phyloP scores from a whole-genome alignment of 2,329 filamentous ascomycete species.

The Fusarium multiceps region DNA sequence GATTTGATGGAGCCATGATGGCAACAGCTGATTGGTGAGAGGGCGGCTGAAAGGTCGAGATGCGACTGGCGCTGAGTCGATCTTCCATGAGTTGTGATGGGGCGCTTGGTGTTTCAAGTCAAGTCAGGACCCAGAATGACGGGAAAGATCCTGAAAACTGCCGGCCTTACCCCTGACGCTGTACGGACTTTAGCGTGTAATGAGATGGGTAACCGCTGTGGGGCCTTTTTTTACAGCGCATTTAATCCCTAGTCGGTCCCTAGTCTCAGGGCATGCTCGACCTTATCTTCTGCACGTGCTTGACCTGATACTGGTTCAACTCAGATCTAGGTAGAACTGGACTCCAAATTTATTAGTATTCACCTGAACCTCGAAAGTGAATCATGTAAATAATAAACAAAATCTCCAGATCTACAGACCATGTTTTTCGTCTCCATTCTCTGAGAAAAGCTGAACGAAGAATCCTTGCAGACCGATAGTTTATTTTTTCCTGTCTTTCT shows the following conservation, averaged over 20 bases:
- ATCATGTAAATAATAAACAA: neutral
- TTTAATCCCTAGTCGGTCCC: neutral
- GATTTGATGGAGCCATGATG: conserved; percentile 30
- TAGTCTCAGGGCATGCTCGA: conserved; percentile 22
- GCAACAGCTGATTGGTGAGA: conserved; percentile 37
- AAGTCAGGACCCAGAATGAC: conserved; percentile 17
- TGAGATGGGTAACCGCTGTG: conserved; percentile 4
- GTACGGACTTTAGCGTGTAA: conserved; percentile 7
- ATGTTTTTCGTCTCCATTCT: neutral
- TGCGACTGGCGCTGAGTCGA: conserved; percentile 43
- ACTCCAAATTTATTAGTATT: conserved; percentile 5
- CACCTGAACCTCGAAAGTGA: conserved; percentile 5
- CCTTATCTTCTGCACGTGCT: conserved; percentile 25
- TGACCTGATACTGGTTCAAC: conserved; percentile 31
- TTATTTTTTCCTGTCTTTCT: neutral
- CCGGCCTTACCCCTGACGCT: conserved; percentile 34
- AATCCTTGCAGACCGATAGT: conserved; percentile 34
- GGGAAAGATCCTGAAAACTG: conserved; percentile 24
- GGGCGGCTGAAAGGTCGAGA: conserved; percentile 28
- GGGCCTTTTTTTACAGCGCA: neutral
- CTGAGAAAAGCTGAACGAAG: conserved; percentile 17
- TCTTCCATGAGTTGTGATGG: conserved; percentile 34
- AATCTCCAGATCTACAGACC: conserved; percentile 18
- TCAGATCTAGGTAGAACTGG: conserved; percentile 1
- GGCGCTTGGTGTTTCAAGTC: conserved; percentile 46